Evolutionary conservation across 2,329 filamentous ascomycete genomes (phyloP), one percentile per base, ranked within the genome.

Genomic region (Venturia aucupariae): DNA sequence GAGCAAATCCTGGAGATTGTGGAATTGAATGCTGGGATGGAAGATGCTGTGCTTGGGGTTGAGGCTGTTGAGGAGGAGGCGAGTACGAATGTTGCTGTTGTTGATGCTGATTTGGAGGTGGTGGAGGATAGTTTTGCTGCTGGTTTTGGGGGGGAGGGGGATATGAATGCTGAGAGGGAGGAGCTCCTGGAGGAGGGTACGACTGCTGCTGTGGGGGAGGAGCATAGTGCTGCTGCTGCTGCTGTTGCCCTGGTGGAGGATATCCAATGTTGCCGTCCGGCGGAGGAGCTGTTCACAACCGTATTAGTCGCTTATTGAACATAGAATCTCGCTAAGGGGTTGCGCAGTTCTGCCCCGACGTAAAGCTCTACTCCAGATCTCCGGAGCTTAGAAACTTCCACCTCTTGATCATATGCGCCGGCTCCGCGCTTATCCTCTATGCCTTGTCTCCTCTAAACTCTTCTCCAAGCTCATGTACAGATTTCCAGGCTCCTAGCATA

Each of bases 81-180:
- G 71, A 69, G 66, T 72, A 74, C 61, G 74, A 71, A 51, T 71
- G 71, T 61, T 71, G 69, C 39, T 65, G 66, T 15, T 68, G 66
- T 24, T 38, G 35, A 6, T 38, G 35, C 11, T 65, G 57, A 61
- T 68, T 71, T 46, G 73, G 73, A 2, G 65, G 61, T 19, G 67
- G 67, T 46, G 67, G 67, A 42, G 67, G 66, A 54, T 69, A 70
- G 65, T 65, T 65, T 44, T 67, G 66, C 24, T 65, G 66, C n/a
- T 54, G 67, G 32, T 55, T 39, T 13, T 32, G 24, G 41, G 42
- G 42, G 3, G 71, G 71, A 13, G 71, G 72, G 22, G 72, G 71
- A 27, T 70, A 68, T 41, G 67, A 72, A 17, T 64, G 42, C 35
- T 63, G 62, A 38, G 30, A 44, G 4, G 63, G 62, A 38, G 30